Base-by-base conservation (phyloP, 129 eudicot genomes). In the Artemisia annua region DNA sequence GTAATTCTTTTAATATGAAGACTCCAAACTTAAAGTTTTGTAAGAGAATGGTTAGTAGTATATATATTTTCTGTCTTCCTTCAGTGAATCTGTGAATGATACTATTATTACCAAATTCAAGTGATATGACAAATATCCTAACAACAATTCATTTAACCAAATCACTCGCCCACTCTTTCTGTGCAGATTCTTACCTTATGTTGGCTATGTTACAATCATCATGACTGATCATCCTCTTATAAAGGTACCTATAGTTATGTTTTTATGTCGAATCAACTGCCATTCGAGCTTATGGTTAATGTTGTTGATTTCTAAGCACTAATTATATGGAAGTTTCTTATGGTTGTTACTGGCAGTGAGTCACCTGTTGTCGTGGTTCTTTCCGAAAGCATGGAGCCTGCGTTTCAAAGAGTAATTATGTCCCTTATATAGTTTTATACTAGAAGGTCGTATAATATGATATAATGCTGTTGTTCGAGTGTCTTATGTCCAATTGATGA, bases 351-450 rank as follows among this genome's bases (percentile, higher is more conserved):
- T 52, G 96, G 98, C 46, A 89, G 90, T 11, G 96, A 87, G 74
- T 92, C 96, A 59, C 98, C 96, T 51, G 86, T 89, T 28, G 98
- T 92, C n/a, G 96, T 92, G 7, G 96, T 82, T 57, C 95, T 92
- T 82, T 79, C 90, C 10, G 98, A 84, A 74, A 92, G 98, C 85
- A 92, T 92, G 98, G 95, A 89, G 76, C 98, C 98, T 3, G 95
- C 91, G 16, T 92, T 92, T 69, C 74, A 72, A 75, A 87, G 95
- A 82, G 98, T 92, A 67, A 81, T 75, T 72, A 58, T 9, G 58
- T 9, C 8, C n/a, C 16, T 28, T 22, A 7, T 11, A 28, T 17
- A 7, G 9, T 22, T 22, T 75, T 66, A 26, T 66, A 24, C 7
- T 5, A 35, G 20, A 62, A 4, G 18, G 5, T 65, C 3, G 18